A percentile compares a stretch with the other conserved stretches of the same genome.
Conservation (phyloP, 441 rosid species). For the Pelargonium citronellum region DNA sequence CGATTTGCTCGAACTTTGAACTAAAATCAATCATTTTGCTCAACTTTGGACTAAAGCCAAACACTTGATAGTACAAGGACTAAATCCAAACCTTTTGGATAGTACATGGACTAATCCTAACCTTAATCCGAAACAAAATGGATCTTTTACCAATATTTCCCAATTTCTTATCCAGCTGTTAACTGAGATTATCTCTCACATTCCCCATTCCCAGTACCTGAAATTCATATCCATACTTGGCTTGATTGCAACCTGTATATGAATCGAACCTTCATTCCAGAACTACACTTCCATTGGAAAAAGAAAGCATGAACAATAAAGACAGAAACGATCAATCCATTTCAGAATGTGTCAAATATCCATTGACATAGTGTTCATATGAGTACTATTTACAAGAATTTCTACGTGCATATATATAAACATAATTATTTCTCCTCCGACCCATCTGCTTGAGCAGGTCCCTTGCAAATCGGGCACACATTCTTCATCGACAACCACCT, state of each 20-base stretch:
- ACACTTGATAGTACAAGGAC: too few species aligned
- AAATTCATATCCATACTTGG: not conserved
- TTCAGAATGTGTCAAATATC: constrained; percentile 1
- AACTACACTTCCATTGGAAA: not conserved
- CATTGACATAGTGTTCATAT: not conserved
- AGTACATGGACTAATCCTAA: too few species aligned
- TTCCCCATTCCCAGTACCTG: not conserved
- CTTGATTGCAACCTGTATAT: too few species aligned
- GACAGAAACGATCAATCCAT: constrained; percentile 6
- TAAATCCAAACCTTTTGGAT: too few species aligned
- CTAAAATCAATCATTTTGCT: too few species aligned
- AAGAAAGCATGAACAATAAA: not conserved
- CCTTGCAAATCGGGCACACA: constrained; percentile 14
- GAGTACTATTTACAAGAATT: not conserved
- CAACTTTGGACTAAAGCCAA: too few species aligned
- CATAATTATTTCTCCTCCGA: constrained; percentile 2
- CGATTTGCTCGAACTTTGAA: too few species aligned
- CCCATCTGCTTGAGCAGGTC: constrained; percentile 3
- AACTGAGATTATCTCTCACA: not conserved
- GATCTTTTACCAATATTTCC: too few species aligned
- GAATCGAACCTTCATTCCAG: not conserved
- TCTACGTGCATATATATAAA: not conserved
- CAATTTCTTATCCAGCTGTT: not conserved
- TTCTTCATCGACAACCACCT: constrained; percentile 12
- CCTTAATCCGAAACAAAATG: too few species aligned